Conservation (phyloP, 257 asterid species). For the Solanum infundibuliforme region DNA sequence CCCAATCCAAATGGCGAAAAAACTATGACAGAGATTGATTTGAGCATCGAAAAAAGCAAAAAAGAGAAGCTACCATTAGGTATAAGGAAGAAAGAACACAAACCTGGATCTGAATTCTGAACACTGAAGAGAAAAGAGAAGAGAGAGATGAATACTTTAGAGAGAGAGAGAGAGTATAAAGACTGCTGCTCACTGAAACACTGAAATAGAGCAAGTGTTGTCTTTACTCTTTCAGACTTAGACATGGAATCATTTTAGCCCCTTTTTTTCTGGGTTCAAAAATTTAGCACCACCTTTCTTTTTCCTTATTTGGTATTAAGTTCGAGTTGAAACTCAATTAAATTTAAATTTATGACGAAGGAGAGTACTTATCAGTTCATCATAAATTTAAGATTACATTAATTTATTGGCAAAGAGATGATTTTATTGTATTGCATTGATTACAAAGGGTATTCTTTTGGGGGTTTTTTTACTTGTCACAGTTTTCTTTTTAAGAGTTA, state of each 20-base stretch:
- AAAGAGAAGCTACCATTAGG: not conserved
- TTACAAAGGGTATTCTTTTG: not conserved
- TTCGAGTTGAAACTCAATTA: accelerated
- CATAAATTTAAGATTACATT: accelerated
- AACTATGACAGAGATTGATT: not conserved
- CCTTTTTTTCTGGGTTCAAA: not conserved
- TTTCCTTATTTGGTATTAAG: accelerated
- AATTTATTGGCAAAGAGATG: not conserved
- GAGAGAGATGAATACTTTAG: not conserved
- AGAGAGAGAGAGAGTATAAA: not conserved
- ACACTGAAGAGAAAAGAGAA: not conserved
- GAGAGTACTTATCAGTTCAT: not conserved
- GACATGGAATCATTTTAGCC: not conserved
- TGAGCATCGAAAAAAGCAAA: not conserved
- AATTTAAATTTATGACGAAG: accelerated
- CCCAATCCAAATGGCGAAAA: not conserved
- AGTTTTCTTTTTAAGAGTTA: too few species aligned
- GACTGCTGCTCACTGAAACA: not conserved
- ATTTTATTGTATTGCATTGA: not conserved
- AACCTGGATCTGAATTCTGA: not conserved
- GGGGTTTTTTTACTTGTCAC: too few species aligned
- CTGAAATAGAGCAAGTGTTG: not conserved
- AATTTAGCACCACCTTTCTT: not conserved
- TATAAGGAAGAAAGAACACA: not conserved
- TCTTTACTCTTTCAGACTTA: not conserved